Conservation (phyloP, 345 rosid species). For the Abelmoschus esculentus region DNA sequence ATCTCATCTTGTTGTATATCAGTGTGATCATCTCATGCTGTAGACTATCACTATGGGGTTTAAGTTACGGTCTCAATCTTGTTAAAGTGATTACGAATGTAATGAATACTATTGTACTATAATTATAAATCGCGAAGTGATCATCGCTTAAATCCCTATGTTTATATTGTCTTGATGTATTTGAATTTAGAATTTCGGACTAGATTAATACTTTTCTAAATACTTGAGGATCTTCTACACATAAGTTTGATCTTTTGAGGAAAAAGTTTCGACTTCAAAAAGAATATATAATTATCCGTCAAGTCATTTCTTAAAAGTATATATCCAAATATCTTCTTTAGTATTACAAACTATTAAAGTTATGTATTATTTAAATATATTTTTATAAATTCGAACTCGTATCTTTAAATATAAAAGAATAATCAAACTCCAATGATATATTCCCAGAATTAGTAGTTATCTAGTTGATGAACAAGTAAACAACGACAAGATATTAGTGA, state of each 20-base stretch:
- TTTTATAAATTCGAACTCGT: too few relatives aligned
- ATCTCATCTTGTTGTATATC: slow-evolving; percentile 6
- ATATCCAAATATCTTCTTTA: too few relatives aligned
- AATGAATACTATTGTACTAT: neutral
- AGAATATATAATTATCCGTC: too few relatives aligned
- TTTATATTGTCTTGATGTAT: slow-evolving; percentile 17
- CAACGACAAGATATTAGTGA: neutral
- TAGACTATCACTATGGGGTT: neutral
- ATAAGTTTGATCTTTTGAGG: neutral
- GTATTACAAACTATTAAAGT: too few relatives aligned
- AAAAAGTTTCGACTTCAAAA: neutral
- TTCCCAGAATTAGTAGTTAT: too few relatives aligned
- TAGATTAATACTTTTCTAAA: too few relatives aligned
- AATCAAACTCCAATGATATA: too few relatives aligned
- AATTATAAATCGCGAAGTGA: neutral
- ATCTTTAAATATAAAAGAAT: too few relatives aligned
- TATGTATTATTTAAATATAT: too few relatives aligned
- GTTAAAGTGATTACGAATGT: neutral
- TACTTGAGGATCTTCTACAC: neutral
- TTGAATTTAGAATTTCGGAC: slow-evolving; percentile 8
- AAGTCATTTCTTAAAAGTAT: too few relatives aligned
- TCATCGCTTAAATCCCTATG: neutral
- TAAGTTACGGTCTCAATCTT: neutral
- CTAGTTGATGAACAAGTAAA: neutral
- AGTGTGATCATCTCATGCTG: slow-evolving; percentile 19